These are phyloP conservation scores for Pterocarpus santalinus DNA, from an alignment of 306 rosid genomes.

Conservation along the genomic window DNA sequence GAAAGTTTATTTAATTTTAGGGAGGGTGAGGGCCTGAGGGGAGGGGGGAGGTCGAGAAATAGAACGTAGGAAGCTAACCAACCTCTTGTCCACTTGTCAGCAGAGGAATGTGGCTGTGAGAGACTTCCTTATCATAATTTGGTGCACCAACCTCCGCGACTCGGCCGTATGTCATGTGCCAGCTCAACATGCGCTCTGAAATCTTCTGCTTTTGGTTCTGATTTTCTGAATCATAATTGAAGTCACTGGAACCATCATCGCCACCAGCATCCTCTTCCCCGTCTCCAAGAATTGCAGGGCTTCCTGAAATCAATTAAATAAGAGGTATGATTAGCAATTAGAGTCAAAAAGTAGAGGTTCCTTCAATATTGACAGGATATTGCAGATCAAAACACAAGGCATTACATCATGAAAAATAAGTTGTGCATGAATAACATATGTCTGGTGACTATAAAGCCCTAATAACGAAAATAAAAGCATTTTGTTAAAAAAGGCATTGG, in stretches of 20 bases:
- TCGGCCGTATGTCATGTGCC: conserved; percentile 81
- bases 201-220: conserved; percentile 89
- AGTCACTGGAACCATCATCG: conserved; percentile 69
- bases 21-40: background rate
- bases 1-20: background rate
- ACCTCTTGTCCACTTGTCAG: conserved; percentile 84
- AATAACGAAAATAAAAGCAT: background rate
- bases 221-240: conserved; percentile 78
- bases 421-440: background rate
- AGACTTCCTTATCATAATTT: conserved; percentile 80
- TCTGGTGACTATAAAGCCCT: conserved; percentile 11
- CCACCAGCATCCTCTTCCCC: conserved; percentile 68
- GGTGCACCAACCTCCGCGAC: conserved; percentile 73
- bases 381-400: conserved; percentile 14
- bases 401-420: conserved; percentile 18
- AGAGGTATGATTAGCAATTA: background rate
- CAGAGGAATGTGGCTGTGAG: conserved; percentile 72
- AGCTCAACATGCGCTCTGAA: conserved; percentile 86
- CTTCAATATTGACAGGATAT: background rate
- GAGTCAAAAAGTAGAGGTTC: background rate
- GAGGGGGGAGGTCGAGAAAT: background rate
- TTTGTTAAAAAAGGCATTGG: too few species aligned
- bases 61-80: conserved; percentile 37
- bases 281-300: conserved; percentile 90
- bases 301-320: conserved; percentile 67